Evolutionary conservation across 352 stramenopile genomes (phyloP).

Genomic region (Phytophthora capsici): DNA sequence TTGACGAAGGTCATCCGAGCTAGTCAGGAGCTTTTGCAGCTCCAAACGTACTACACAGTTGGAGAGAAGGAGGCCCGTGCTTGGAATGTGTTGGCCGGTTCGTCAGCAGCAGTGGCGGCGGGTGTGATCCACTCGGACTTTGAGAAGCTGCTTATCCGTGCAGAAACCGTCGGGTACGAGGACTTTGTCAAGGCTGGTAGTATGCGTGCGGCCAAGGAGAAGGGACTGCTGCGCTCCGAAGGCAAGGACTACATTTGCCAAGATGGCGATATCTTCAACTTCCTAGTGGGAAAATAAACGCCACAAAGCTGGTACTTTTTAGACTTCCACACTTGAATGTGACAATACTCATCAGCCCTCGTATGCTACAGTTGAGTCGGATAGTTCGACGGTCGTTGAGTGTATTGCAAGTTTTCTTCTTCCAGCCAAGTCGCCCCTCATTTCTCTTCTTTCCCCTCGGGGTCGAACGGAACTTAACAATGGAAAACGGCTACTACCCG

Average conservation of each 20-base stretch:
- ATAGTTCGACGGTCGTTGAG: too few relatives aligned
- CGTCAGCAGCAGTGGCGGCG: conserved; percentile 72
- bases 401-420: too few relatives aligned
- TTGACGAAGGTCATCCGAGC: conserved; percentile 88
- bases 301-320: too few relatives aligned
- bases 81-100: conserved; percentile 84
- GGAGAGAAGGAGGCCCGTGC: conserved; percentile 84
- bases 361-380: too few relatives aligned
- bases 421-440: too few relatives aligned
- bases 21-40: conserved; percentile 93
- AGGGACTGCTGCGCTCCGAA: conserved; percentile 94
- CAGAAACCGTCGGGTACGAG: conserved; percentile 97
- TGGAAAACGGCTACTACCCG: too few relatives aligned
- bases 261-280: conserved; percentile 99
- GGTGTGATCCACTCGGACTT: conserved; percentile 91
- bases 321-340: too few relatives aligned
- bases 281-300: conserved; percentile 83
- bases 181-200: conserved; percentile 93
- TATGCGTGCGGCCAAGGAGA: conserved; percentile 95
- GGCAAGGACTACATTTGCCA: conserved; percentile 99
- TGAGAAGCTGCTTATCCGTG: conserved; percentile 86
- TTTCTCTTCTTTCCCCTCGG: too few relatives aligned
- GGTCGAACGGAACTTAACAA: too few relatives aligned
- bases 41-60: conserved; percentile 98
- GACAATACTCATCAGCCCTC: too few relatives aligned